These are phyloP conservation scores for Floccularia luteovirens DNA, from an alignment of 768 basidiomycete genomes.

Conservation along the genomic window DNA sequence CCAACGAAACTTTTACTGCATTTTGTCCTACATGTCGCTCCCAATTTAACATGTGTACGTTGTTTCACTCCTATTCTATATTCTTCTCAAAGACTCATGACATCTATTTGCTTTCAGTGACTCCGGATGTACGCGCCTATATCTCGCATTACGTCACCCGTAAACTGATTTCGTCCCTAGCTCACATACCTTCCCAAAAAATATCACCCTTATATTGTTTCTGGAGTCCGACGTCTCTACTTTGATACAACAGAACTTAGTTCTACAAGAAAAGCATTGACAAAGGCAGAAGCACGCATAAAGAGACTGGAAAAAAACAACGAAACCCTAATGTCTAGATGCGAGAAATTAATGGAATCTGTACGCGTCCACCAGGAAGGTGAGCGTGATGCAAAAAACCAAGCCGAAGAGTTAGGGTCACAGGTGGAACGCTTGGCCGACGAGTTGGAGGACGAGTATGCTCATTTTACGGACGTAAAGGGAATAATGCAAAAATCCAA, in stretches of 20 bases:
- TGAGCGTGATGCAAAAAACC: not conserved
- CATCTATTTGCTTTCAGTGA: constrained; percentile 10
- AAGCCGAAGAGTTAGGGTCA: not conserved
- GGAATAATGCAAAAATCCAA: too few relatives aligned
- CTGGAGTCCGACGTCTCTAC: constrained; percentile 43
- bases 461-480: too few relatives aligned
- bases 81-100: not conserved
- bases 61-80: constrained; percentile 4
- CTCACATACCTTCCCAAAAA: constrained; percentile 38
- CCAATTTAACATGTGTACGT: constrained; percentile 45
- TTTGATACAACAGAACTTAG: constrained; percentile 22
- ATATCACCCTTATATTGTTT: constrained; percentile 38
- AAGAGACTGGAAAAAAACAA: not conserved
- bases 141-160: not conserved
- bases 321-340: not conserved
- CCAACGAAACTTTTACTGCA: constrained; percentile 25
- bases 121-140: constrained; percentile 16
- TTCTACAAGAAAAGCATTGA: too few relatives aligned
- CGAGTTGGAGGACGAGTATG: too few relatives aligned
- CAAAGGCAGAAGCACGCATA: not conserved
- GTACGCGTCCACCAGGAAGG: not conserved
- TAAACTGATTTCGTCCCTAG: constrained; percentile 15
- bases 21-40: constrained; percentile 54
- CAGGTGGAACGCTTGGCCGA: too few relatives aligned
- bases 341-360: not conserved